Evolutionary conservation across 164 flowering plant genomes (phyloP).

Genomic region (Nymphaea thermarum): DNA sequence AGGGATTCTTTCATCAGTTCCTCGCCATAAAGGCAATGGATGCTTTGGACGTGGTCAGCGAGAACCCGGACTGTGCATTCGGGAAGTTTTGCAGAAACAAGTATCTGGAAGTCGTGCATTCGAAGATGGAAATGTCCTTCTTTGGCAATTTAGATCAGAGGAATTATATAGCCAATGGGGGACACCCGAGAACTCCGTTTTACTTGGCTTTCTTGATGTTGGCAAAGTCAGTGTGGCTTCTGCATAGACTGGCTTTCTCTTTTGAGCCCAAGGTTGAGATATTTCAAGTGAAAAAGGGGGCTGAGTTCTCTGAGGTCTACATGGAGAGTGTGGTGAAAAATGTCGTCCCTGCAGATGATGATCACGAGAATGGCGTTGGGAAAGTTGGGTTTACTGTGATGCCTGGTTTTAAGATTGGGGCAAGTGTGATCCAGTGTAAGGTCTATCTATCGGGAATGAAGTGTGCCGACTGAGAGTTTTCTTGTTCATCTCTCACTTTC

Average conservation of each 20-base stretch:
- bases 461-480: conserved; percentile 39
- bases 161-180: conserved; percentile 62
- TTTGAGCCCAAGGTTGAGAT: conserved; percentile 65
- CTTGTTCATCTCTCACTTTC: neutral
- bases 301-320: conserved; percentile 77
- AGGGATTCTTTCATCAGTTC: conserved; percentile 73
- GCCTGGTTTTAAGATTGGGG: conserved; percentile 85
- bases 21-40: conserved; percentile 66
- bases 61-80: conserved; percentile 69
- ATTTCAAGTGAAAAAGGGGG: conserved; percentile 73
- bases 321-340: conserved; percentile 87
- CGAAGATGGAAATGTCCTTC: conserved; percentile 92
- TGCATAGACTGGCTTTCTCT: conserved; percentile 71
- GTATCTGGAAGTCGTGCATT: conserved; percentile 65
- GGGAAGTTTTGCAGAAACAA: conserved; percentile 78
- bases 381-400: conserved; percentile 85
- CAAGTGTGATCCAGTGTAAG: conserved; percentile 57
- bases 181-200: conserved; percentile 94
- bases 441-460: conserved; percentile 76
- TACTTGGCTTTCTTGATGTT: conserved; percentile 85
- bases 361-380: conserved; percentile 23
- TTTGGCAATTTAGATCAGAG: conserved; percentile 88
- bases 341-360: conserved; percentile 34
- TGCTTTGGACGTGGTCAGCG: conserved; percentile 67
- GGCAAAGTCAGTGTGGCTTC: conserved; percentile 83